Evolutionary conservation across 345 rosid genomes (phyloP), one percentile per base, ranked within the genome.

Genomic region (Xanthoceras sorbifolium): DNA sequence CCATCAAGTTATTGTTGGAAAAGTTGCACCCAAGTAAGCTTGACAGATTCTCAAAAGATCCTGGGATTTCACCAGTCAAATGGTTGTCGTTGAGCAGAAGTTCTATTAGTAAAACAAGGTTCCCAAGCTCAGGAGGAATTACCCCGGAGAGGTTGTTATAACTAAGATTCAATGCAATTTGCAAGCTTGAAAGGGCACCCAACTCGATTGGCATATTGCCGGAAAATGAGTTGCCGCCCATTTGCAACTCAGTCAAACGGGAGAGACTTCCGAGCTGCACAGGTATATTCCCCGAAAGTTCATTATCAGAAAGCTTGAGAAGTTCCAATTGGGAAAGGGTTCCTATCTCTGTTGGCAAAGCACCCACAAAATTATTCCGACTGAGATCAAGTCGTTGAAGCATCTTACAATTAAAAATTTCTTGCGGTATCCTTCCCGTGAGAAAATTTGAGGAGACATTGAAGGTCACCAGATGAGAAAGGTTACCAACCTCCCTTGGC

Each of bases 351-450:
- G 76, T 79, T 6, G 94, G 92, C 46, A 94, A 81, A 69, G 77
- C 63, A 22, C 97, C 96, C 3, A 60, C 72, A 79, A 94, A 91
- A 36, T 60, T 80, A 76, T 94, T 94, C 65, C 73, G 74, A 84
- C 93, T 91, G 78, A 94, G 85, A 78, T 94, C 99, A 38, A 94
- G 94, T 61, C 98, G 73, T 80, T 94, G 97, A 79, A 94, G 99
- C 96, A 83, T 87, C 81, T 60, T 79, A 85, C 96, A 93, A 42
- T 71, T 81, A 50, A 93, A 93, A 61, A 93, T 87, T 62, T 89
- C 96, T 6, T 81, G 76, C 14, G 98, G 96, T 59, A 94, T 80
- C 78, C 36, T 80, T 84, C 99, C 99, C 0, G 67, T 81, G 67
- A 94, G 83, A 22, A 71, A 84, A 84, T 94, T 94, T 1, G 94